Base-by-base conservation (phyloP, 129 eudicot species). In the Tagetes patula region DNA sequence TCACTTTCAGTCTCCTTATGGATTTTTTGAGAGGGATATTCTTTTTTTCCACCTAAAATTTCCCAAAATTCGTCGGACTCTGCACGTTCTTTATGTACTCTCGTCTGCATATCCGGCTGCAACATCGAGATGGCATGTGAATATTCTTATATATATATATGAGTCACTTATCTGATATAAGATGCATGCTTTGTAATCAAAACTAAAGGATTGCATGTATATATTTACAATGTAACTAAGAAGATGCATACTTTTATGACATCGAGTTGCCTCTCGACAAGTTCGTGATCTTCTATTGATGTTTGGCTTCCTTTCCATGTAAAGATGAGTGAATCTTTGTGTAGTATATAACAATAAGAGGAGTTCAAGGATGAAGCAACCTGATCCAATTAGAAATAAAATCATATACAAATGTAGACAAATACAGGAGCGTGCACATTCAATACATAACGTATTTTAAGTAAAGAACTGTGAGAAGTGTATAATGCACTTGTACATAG, bases 21-120 rank as follows among this genome's bases (percentile, higher is more conserved):
- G 61, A 87, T 80, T 79, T 92, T 89, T 77, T 92, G 79, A 74
- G 82, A 66, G 1, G 84, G 49, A 48, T 89, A 75, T 81, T 89
- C 90, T 14, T 78, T 36, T 81, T 87, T 92, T 56, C 82, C 95
- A 32, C 98, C 96, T 69, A 92, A 75, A 64, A 92, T 78, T 38
- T 89, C 96, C 98, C 98, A 92, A 79, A 92, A 92, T 61, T 87
- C 91, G 14, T 89, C 96, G 6, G 83, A 80, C 81, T 92, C 98
- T 14, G 87, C 49, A 2, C 96, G 91, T 82, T 92, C 96, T 55
- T 89, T 92, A 65, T 77, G 96, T 52, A 72, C 58, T 78, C 69
- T 84, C 56, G 85, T 82, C 61, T 87, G 98, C 83, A 83, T 68
- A 70, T 89, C 71, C 53, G 98, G 98, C 98, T 92, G 90, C 86